Percentiles rank a stretch among this genome's conserved stretches.
Evolutionary conservation across 352 stramenopile species (phyloP).

Genomic region (Thalassiosira mediterranea): DNA sequence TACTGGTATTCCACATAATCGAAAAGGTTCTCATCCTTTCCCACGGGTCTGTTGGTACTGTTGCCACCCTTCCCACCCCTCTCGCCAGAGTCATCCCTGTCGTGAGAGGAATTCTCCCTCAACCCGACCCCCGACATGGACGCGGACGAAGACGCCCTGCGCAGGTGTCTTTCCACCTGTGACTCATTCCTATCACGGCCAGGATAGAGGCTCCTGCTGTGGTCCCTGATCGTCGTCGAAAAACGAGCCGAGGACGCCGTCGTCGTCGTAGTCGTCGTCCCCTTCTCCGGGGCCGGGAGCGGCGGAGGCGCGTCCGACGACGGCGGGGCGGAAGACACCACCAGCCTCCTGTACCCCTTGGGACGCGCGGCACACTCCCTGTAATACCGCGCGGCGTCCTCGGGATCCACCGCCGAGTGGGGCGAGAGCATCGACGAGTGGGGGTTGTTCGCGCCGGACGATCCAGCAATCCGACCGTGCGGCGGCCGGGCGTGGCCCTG

Average conservation of each 20-base stretch:
- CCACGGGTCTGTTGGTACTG: not conserved
- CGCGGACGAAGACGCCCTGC: not conserved
- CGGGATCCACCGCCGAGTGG: slow-evolving; percentile 7
- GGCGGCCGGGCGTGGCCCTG: not conserved
- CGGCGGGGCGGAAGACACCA: slow-evolving; percentile 26
- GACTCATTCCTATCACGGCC: no score
- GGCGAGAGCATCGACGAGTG: slow-evolving; percentile 25
- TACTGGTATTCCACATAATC: slow-evolving; percentile 54
- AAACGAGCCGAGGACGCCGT: not conserved
- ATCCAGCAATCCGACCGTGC: not conserved
- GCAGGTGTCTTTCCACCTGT: no score
- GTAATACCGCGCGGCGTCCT: slow-evolving; percentile 45
- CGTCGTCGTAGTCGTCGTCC: not conserved
- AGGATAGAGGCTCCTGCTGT: no score
- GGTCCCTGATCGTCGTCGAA: not conserved
- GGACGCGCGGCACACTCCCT: slow-evolving; percentile 43
- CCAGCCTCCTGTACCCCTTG: slow-evolving; percentile 52
- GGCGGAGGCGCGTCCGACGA: no score
- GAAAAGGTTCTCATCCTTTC: slow-evolving; percentile 14
- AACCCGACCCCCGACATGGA: not conserved
- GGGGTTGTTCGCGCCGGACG: not conserved
- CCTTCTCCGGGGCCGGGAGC: no score
- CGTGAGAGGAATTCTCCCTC: no score
- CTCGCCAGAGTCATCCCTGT: no score
- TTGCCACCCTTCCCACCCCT: not conserved